Evolutionary conservation across 768 basidiomycete genomes (phyloP).

Genomic region (Phylloporus sp.): DNA sequence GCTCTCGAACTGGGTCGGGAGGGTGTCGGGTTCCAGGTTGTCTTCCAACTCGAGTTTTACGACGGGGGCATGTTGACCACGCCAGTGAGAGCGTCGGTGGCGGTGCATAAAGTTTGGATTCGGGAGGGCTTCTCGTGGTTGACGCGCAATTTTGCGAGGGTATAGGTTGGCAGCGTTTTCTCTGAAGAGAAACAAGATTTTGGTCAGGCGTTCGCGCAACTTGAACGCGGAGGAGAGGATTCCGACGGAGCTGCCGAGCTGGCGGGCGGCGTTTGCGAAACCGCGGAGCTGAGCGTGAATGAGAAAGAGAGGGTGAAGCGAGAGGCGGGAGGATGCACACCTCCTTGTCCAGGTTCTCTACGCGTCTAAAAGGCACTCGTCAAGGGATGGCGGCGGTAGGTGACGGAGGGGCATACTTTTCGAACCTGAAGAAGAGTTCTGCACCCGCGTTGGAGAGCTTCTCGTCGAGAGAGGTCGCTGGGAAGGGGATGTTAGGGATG

Average conservation of each 20-base stretch:
- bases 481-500: slow-evolving; percentile 8
- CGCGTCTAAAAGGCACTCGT: slow-evolving; percentile 33
- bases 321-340: slow-evolving; percentile 21
- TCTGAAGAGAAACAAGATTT: slow-evolving; percentile 47
- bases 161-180: slow-evolving; percentile 56
- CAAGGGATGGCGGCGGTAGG: slow-evolving; percentile 1
- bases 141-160: slow-evolving; percentile 42
- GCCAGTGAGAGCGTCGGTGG: slow-evolving; percentile 29
- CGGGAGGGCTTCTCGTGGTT: slow-evolving; percentile 35
- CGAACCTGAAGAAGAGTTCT: slow-evolving; percentile 43
- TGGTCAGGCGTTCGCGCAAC: slow-evolving; percentile 46
- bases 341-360: slow-evolving; percentile 47
- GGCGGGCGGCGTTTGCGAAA: slow-evolving; percentile 52
- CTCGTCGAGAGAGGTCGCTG: slow-evolving; percentile 45
- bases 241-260: slow-evolving; percentile 52
- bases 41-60: slow-evolving; percentile 36
- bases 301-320: slow-evolving; percentile 5
- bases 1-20: slow-evolving; percentile 41
- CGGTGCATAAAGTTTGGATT: slow-evolving; percentile 34
- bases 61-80: slow-evolving; percentile 33
- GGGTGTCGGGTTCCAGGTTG: slow-evolving; percentile 44
- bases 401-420: slow-evolving; percentile 33
- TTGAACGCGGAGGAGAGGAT: slow-evolving; percentile 51
- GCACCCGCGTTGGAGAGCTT: slow-evolving; percentile 47
- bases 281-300: slow-evolving; percentile 38